These are phyloP conservation scores for Botryotinia globosa DNA, from an alignment of 2,329 filamentous ascomycete genomes.

Conservation along the genomic window DNA sequence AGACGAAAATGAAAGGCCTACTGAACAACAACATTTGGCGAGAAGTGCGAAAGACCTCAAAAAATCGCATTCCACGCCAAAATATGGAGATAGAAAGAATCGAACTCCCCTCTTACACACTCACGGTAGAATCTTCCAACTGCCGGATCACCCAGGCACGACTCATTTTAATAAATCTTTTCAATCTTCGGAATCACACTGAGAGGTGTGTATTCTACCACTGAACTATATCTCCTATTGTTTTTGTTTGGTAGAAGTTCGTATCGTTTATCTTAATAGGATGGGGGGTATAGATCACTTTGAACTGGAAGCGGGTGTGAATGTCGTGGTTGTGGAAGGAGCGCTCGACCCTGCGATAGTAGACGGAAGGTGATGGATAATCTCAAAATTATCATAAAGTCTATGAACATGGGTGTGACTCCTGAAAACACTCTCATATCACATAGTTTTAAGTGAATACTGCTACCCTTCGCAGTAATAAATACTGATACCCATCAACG, in stretches of 20 bases:
- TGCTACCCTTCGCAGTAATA: accelerated
- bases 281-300: too few species aligned
- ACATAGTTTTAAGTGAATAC: background rate
- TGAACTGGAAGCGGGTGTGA: background rate
- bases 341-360: background rate
- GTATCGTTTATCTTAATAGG: too few species aligned
- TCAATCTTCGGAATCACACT: background rate
- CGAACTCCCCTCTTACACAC: background rate
- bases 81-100: background rate
- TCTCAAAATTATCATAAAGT: background rate
- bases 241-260: background rate
- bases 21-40: background rate
- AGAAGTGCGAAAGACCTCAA: background rate
- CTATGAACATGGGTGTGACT: too few species aligned
- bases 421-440: background rate
- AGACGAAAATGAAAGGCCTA: background rate
- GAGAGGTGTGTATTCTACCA: background rate
- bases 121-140: background rate
- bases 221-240: background rate
- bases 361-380: background rate
- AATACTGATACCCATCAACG: accelerated
- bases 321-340: background rate
- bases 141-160: background rate
- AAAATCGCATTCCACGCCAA: background rate
- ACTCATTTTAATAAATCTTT: background rate